A percentile compares a stretch with the other conserved stretches of the same genome.
These are phyloP conservation scores for Geotrichum histeridarum DNA, from an alignment of 1,139 yeast genomes.

Conservation along the genomic window DNA sequence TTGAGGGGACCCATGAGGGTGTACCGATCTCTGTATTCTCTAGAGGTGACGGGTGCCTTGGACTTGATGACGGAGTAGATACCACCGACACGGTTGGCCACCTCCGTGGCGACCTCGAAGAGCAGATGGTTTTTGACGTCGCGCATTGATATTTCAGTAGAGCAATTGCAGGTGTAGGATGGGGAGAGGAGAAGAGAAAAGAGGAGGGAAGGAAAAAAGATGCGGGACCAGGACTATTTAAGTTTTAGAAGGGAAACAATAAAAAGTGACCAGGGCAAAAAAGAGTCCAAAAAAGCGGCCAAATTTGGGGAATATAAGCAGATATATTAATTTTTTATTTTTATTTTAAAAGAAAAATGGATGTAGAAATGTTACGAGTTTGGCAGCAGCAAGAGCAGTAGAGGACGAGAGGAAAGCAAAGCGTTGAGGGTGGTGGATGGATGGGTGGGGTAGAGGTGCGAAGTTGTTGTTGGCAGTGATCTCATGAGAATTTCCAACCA, in stretches of 20 bases:
- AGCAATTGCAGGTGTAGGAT: neutral
- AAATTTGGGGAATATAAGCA: too few relatives aligned
- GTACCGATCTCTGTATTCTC: constrained; percentile 85
- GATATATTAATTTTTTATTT: too few relatives aligned
- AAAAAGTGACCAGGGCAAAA: neutral
- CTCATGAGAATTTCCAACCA: too few relatives aligned
- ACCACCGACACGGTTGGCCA: constrained; percentile 96
- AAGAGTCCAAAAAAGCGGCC: neutral
- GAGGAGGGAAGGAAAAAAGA: neutral
- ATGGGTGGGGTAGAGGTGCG: too few relatives aligned
- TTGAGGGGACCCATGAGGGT: constrained; percentile 83
- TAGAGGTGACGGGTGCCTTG: constrained; percentile 93
- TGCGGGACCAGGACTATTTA: neutral
- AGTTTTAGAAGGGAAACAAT: neutral
- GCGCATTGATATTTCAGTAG: constrained; percentile 25
- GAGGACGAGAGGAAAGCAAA: too few relatives aligned
- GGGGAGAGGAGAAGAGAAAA: neutral
- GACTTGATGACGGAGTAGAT: constrained; percentile 94
- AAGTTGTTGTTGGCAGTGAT: too few relatives aligned
- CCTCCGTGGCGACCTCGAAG: constrained; percentile 95
- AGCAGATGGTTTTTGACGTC: constrained; percentile 68
- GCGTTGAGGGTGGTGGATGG: too few relatives aligned
- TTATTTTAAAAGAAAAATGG: too few relatives aligned
- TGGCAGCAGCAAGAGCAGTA: too few relatives aligned
- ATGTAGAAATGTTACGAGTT: too few relatives aligned